These are phyloP conservation scores for Curvularia spicifera DNA, from an alignment of 2,329 filamentous ascomycete species.

Conservation along the genomic window DNA sequence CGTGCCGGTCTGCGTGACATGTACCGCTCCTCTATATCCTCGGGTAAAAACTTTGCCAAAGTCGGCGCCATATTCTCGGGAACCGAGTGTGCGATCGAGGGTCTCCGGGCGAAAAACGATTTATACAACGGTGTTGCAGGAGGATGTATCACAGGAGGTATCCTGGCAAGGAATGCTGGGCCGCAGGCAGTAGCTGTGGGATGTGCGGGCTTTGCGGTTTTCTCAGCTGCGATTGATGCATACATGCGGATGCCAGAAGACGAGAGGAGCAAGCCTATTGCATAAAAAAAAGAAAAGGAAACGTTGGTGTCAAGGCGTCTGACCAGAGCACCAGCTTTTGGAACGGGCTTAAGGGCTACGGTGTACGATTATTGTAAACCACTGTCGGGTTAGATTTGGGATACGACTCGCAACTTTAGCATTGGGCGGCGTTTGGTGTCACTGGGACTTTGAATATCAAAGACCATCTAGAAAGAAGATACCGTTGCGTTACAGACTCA, in stretches of 20 bases:
- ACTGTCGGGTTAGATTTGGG: constrained; percentile 9
- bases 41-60: constrained; percentile 91
- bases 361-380: constrained; percentile 28
- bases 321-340: not conserved
- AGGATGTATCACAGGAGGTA: constrained; percentile 89
- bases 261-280: constrained; percentile 50
- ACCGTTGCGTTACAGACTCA: not conserved
- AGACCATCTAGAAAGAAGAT: not conserved
- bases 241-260: constrained; percentile 69
- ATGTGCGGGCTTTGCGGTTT: constrained; percentile 92
- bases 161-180: constrained; percentile 83
- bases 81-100: constrained; percentile 95
- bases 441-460: not conserved
- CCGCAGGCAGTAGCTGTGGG: constrained; percentile 87
- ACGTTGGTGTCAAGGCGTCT: not conserved
- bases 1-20: constrained; percentile 91
- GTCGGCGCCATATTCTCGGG: constrained; percentile 90
- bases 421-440: constrained; percentile 32
- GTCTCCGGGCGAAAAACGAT: constrained; percentile 90
- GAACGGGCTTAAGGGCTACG: not conserved
- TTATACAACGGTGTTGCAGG: constrained; percentile 84
- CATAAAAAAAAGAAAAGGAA: constrained; percentile 23
- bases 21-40: constrained; percentile 80
- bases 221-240: constrained; percentile 87
- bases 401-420: constrained; percentile 21